These are phyloP conservation scores for Puccinia polysora DNA, from an alignment of 1,284 basidiomycete genomes.

Conservation along the genomic window DNA sequence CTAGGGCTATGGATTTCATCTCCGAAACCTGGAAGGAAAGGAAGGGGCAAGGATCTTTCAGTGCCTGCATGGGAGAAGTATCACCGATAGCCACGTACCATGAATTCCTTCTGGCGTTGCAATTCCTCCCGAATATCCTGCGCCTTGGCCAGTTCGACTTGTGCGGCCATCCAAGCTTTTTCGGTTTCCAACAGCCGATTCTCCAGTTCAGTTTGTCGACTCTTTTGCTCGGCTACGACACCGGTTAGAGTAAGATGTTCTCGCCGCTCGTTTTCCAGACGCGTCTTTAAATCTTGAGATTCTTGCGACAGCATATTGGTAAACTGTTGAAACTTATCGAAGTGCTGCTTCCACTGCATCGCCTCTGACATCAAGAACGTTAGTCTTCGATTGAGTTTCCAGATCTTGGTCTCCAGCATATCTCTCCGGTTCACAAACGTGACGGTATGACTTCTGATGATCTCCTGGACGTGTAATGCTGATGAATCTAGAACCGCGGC, in stretches of 20 bases:
- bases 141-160: conserved; percentile 46
- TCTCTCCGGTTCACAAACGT: conserved; percentile 48
- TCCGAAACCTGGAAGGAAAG: conserved; percentile 27
- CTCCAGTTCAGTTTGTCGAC: conserved; percentile 45
- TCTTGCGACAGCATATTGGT: conserved; percentile 47
- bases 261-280: conserved; percentile 47
- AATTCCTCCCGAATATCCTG: conserved; percentile 45
- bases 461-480: conserved; percentile 46
- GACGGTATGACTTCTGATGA: conserved; percentile 46
- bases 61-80: conserved; percentile 26
- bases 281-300: conserved; percentile 45
- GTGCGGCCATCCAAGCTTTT: conserved; percentile 41
- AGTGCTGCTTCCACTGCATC: conserved; percentile 44
- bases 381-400: conserved; percentile 42
- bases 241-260: conserved; percentile 45
- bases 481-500: conserved; percentile 43
- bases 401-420: conserved; percentile 44
- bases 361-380: conserved; percentile 42
- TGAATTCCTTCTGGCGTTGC: conserved; percentile 45
- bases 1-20: conserved; percentile 39
- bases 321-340: conserved; percentile 44
- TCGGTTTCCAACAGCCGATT: conserved; percentile 44
- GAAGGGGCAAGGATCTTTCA: background rate
- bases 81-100: conserved; percentile 42
- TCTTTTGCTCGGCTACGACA: conserved; percentile 45